Conservation (phyloP, 2,329 filamentous ascomycete species). For the Coniochaeta prunicola region DNA sequence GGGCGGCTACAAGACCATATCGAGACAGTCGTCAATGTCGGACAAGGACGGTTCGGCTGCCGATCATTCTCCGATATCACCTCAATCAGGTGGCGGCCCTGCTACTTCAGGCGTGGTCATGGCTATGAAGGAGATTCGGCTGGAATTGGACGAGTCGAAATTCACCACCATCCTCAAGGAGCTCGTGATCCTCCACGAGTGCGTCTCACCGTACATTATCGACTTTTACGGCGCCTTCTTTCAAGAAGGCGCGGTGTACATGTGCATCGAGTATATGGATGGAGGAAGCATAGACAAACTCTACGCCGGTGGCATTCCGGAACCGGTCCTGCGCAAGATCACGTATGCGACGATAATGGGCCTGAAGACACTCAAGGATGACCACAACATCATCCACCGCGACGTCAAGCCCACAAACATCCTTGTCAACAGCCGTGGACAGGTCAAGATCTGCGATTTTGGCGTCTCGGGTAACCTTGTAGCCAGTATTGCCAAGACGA, state of each 20-base stretch:
- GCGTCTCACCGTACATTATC: constrained; percentile 91
- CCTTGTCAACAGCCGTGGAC: constrained; percentile 78
- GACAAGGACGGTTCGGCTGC: constrained; percentile 20
- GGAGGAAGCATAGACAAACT: constrained; percentile 96
- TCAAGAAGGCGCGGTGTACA: constrained; percentile 97
- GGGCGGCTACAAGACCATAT: constrained; percentile 33
- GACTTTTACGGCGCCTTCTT: constrained; percentile 99
- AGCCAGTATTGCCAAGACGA: constrained; percentile 95
- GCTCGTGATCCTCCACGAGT: constrained; percentile 90
- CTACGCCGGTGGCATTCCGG: constrained; percentile 84
- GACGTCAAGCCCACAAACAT: constrained; percentile 99
- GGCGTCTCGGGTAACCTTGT: constrained; percentile 95
- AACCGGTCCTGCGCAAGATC: constrained; percentile 82
- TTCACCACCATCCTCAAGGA: constrained; percentile 98
- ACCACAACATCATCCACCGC: constrained; percentile 98
- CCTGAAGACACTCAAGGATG: constrained; percentile 87
- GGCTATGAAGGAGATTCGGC: constrained; percentile 98
- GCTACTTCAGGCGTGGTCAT: constrained; percentile 70
- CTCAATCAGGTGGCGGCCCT: constrained; percentile 15
- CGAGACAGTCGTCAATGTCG: constrained; percentile 27
- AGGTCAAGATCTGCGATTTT: constrained; percentile 98
- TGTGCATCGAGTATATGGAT: constrained; percentile 99
- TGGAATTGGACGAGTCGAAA: constrained; percentile 94
- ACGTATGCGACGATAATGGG: constrained; percentile 85
- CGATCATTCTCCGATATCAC: constrained; percentile 19